These are phyloP conservation scores for Lineolata rhizophorae DNA, from an alignment of 495 filamentous ascomycete genomes.

Conservation along the genomic window DNA sequence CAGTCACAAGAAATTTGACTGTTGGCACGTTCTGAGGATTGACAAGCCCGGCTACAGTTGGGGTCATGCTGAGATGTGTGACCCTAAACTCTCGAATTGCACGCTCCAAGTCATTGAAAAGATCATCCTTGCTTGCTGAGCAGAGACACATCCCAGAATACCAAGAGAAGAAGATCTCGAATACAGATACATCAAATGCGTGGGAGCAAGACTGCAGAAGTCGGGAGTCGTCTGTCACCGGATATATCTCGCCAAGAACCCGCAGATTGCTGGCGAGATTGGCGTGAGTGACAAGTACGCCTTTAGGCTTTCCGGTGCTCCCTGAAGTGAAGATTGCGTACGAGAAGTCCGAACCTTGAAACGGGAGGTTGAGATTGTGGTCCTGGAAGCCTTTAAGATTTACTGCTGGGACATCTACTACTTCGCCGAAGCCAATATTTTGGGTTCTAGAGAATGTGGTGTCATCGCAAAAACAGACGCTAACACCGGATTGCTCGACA, in stretches of 20 bases:
- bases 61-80: slow-evolving; percentile 60
- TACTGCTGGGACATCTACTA: slow-evolving; percentile 6
- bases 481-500: slow-evolving; percentile 27
- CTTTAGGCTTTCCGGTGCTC: slow-evolving; percentile 44
- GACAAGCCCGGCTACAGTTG: slow-evolving; percentile 49
- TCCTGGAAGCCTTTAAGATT: slow-evolving; percentile 6
- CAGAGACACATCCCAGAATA: slow-evolving; percentile 49
- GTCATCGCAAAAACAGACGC: slow-evolving; percentile 24
- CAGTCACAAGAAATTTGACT: slow-evolving; percentile 44
- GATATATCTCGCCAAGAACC: slow-evolving; percentile 35
- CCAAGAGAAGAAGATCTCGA: slow-evolving; percentile 67
- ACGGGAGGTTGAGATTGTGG: slow-evolving; percentile 4
- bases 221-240: slow-evolving; percentile 21
- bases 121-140: slow-evolving; percentile 37
- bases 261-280: slow-evolving; percentile 49
- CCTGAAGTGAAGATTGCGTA: slow-evolving; percentile 46
- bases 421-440: too few relatives aligned
- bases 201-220: slow-evolving; percentile 53
- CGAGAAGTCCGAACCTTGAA: slow-evolving; percentile 11
- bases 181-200: slow-evolving; percentile 57
- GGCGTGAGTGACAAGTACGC: slow-evolving; percentile 42
- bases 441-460: too few relatives aligned
- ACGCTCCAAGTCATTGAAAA: slow-evolving; percentile 40
- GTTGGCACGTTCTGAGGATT: slow-evolving; percentile 35
- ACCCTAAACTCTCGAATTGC: slow-evolving; percentile 32